Evolutionary conservation across 2,329 filamentous ascomycete species (phyloP).

Genomic region (Ophiostoma novo-ulmi): DNA sequence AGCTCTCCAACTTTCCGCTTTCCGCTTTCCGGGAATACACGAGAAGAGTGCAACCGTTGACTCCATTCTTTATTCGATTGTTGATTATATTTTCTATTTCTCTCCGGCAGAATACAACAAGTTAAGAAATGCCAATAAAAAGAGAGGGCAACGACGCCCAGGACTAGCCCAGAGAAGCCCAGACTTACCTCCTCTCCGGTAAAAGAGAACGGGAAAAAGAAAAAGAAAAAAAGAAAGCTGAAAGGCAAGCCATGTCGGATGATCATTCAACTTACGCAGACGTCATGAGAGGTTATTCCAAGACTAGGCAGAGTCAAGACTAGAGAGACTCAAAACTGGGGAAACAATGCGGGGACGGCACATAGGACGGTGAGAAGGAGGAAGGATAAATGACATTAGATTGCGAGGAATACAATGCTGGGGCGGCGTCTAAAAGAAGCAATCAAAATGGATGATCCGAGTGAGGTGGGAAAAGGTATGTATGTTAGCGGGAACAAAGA

Average conservation of each 20-base stretch:
- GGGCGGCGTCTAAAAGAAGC: neutral
- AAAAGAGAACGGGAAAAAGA: neutral
- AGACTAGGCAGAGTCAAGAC: neutral
- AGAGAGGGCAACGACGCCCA: neutral
- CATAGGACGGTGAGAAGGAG: neutral
- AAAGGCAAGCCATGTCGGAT: neutral
- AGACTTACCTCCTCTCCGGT: neutral
- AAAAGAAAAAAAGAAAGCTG: neutral
- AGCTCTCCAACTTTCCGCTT: slow-evolving; percentile 4
- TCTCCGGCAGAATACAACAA: neutral
- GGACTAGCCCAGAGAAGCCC: slow-evolving; percentile 4
- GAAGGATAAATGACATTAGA: slow-evolving; percentile 5
- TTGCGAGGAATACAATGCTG: neutral
- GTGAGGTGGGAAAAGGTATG: neutral
- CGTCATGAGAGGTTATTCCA: neutral
- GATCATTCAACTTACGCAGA: neutral
- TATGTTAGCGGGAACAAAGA: neutral
- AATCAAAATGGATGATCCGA: neutral
- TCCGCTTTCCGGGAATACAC: slow-evolving; percentile 7
- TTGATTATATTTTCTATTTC: neutral
- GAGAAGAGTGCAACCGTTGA: neutral
- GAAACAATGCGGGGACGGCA: slow-evolving; percentile 5
- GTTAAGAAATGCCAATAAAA: neutral
- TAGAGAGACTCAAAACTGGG: neutral
- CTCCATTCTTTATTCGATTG: neutral